Conservation (phyloP, 2,329 filamentous ascomycete species). For the Diaporthe sp. region DNA sequence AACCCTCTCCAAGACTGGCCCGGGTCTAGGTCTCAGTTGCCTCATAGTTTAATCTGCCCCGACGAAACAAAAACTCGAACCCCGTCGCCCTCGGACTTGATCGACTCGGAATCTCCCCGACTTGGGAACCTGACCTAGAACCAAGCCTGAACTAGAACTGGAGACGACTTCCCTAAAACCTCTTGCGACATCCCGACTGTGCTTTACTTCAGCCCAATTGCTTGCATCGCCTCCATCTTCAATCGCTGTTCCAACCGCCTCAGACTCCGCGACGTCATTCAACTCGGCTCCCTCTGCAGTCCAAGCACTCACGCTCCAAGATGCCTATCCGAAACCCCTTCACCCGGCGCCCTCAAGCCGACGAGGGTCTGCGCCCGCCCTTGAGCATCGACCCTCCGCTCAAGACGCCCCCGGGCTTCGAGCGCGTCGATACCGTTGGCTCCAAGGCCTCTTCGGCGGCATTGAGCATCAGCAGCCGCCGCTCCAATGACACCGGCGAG, state of each 20-base stretch:
- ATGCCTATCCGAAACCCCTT: constrained; percentile 85
- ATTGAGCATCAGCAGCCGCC: constrained; percentile 70
- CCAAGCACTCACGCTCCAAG: constrained; percentile 43
- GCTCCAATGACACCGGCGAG: constrained; percentile 75
- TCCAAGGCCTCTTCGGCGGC: constrained; percentile 74
- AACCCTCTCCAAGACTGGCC: constrained; percentile 16
- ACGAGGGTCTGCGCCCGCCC: constrained; percentile 66
- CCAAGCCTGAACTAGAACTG: constrained; percentile 7
- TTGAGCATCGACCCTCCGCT: constrained; percentile 57
- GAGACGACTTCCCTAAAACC: background rate
- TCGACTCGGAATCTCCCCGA: constrained; percentile 28
- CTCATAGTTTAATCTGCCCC: constrained; percentile 20
- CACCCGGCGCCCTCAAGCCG: constrained; percentile 66
- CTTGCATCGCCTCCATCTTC: background rate
- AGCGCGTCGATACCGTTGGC: constrained; percentile 73
- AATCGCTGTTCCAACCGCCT: background rate
- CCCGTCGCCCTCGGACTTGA: constrained; percentile 24
- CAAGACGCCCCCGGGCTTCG: constrained; percentile 61
- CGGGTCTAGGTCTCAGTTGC: constrained; percentile 28
- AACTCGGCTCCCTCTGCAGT: constrained; percentile 1
- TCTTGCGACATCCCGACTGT: constrained; percentile 15
- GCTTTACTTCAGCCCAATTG: background rate
- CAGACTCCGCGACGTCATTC: background rate
- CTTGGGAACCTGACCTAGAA: constrained; percentile 3
- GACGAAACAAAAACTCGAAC: constrained; percentile 9